Evolutionary conservation across 192 early-diverging fungal species (phyloP).

Genomic region (Backusella tarrabulga): DNA sequence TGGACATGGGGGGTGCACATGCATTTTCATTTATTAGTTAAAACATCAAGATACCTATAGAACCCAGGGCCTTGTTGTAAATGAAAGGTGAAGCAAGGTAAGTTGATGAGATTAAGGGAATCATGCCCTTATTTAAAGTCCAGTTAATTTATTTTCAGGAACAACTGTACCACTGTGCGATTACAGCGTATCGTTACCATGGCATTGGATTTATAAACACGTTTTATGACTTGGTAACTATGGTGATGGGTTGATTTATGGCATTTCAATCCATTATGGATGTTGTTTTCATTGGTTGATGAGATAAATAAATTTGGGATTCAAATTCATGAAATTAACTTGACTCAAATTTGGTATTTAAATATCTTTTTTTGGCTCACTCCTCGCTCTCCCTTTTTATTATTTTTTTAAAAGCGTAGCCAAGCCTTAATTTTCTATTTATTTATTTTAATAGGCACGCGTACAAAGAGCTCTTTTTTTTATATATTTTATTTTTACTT

Average conservation of each 20-base stretch:
- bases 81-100: neutral
- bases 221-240: neutral
- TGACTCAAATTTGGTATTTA: neutral
- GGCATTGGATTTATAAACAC: neutral
- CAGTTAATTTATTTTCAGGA: neutral
- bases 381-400: neutral
- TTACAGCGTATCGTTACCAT: too few relatives aligned
- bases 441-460: too few relatives aligned
- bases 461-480: neutral
- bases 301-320: neutral
- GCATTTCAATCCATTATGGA: neutral
- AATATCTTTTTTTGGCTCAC: neutral
- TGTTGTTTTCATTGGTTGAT: neutral
- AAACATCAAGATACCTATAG: neutral
- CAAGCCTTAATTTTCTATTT: neutral
- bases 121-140: neutral
- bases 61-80: neutral
- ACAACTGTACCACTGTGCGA: neutral
- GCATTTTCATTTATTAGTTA: neutral
- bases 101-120: neutral
- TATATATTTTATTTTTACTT: neutral
- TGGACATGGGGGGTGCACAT: neutral
- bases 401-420: neutral
- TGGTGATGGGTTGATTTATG: neutral
- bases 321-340: neutral